phyloP scores from a whole-genome alignment of 345 rosid genomes.

The Rubroshorea leprosula region DNA sequence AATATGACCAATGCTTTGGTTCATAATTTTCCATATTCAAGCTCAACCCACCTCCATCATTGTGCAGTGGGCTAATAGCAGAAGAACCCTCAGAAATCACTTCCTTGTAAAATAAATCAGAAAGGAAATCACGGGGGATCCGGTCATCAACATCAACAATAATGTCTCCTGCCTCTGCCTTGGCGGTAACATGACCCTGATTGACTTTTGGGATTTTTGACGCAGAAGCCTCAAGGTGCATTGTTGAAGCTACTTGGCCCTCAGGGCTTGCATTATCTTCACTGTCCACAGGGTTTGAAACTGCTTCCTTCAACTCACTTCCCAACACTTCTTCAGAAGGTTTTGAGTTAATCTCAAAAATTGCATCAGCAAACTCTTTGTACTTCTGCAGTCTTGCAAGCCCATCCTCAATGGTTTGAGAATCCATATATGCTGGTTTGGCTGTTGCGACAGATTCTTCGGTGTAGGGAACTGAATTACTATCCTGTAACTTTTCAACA shows the following conservation, averaged over 20 bases:
- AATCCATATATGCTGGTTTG: constrained; percentile 21
- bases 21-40: constrained; percentile 68
- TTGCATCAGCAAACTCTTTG: constrained; percentile 33
- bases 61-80: constrained; percentile 30
- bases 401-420: constrained; percentile 34
- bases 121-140: constrained; percentile 76
- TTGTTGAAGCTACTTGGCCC: constrained; percentile 20
- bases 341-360: constrained; percentile 34
- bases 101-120: constrained; percentile 63
- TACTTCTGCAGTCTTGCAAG: constrained; percentile 33
- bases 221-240: constrained; percentile 16
- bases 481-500: constrained; percentile 31
- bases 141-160: constrained; percentile 78
- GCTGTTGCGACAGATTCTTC: constrained; percentile 19
- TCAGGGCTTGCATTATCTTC: constrained; percentile 18
- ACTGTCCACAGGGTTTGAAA: constrained; percentile 18
- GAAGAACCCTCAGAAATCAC: constrained; percentile 47
- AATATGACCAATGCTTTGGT: constrained; percentile 80
- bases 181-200: constrained; percentile 18
- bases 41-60: constrained; percentile 63
- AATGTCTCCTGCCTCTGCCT: constrained; percentile 46
- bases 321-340: constrained; percentile 32
- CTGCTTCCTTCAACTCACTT: constrained; percentile 28
- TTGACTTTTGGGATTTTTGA: not conserved
- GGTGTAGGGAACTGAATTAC: constrained; percentile 16